Evolutionary conservation across 371 early-diverging fungal genomes (phyloP), one percentile per base, ranked within the genome.

Genomic region (Lichtheimia hyalospora): DNA sequence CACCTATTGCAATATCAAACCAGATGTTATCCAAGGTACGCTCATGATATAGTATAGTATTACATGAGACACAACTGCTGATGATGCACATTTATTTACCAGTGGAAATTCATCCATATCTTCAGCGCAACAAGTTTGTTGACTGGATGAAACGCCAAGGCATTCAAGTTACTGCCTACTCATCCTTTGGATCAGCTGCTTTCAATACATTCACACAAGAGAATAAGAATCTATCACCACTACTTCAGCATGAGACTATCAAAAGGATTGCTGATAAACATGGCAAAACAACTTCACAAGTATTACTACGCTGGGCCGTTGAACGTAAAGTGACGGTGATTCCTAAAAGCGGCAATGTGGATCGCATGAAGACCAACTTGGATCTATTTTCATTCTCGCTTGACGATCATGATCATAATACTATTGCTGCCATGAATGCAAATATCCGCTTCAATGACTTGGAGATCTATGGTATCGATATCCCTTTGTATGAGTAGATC

Each of bases 21-120:
- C 70, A 16, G 63, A 67, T 16, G 57, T 57, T 16, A 14, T 63
- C 51, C 62, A 62, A 59, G 58, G 61, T 66, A 52, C 6, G 6
- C 25, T 25, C 25, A 25, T 25, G 3, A 3, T 28, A 34, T 34
- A 7, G 3, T 7, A 27, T 27, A 27, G 20, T n/a, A 48, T 6
- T 5, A n/a, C n/a, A 46, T n/a, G 46, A 46, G 6, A 12, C 1
- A 42, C n/a, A n/a, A 46, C 3, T 20, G 24, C 56, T 18, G 20
- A 43, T 55, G 14, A 18, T 18, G n/a, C n/a, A 25, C 49, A 18
- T 51, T 5, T 46, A 46, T 46, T 46, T 15, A 46, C 46, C 5
- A 75, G 69, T 82, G 18, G 83, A 88, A 61, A 60, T 80, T 14
- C 83, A 86, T 62, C 88, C 88, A 7, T 83, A 85, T 60, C 70